Evolutionary conservation across 2,329 filamentous ascomycete species (phyloP), one percentile per base, ranked within the genome.

Genomic region (Ophiognomonia clavigignenti-juglandacearum): DNA sequence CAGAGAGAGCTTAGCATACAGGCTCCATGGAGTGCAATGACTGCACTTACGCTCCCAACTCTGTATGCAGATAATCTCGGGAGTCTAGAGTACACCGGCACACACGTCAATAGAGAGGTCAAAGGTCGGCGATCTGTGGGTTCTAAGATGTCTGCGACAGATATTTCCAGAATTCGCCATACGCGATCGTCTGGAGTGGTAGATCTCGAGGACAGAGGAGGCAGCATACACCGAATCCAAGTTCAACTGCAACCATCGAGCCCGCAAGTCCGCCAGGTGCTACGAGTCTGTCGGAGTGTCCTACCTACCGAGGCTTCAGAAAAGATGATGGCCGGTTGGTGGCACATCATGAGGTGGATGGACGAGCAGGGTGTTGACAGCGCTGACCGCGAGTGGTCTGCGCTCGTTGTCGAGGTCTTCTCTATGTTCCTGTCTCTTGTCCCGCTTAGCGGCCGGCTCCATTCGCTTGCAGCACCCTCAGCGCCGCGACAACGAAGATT

Each of bases 271-370:
- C 71, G 70, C 23, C 80, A 73, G 45, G 68, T 83, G 8, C 66
- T 91, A 8, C 71, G 78, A 26, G 68, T 80, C 14, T 85, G 84
- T 58, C 77, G 77, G 48, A 82, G 83, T 53, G 74, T 86, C 27
- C 62, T 90, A 23, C 78, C 80, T 6, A 69, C 79, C 18, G 70
- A 73, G 1, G 71, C 77, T 34, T 79, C 67, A 51, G 83, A 71
- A 67, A 86, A 71, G 22, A 66, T 89, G 9, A 67, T 87, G 47
- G 74, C 82, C 9, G 80, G 77, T 2, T 91, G 86, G 85, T 86
- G 86, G 77, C 83, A 88, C 59, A 74, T 80, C 18, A 77, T 86
- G 65, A 78, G 81, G 52, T 92, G 86, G 86, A 69, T 88, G 34
- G 67, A 69, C 24, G 59, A 65, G 10, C 73, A 74, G 47, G 68